These are phyloP conservation scores for Aurinia saxatilis DNA, from an alignment of 345 rosid species.

Conservation along the genomic window DNA sequence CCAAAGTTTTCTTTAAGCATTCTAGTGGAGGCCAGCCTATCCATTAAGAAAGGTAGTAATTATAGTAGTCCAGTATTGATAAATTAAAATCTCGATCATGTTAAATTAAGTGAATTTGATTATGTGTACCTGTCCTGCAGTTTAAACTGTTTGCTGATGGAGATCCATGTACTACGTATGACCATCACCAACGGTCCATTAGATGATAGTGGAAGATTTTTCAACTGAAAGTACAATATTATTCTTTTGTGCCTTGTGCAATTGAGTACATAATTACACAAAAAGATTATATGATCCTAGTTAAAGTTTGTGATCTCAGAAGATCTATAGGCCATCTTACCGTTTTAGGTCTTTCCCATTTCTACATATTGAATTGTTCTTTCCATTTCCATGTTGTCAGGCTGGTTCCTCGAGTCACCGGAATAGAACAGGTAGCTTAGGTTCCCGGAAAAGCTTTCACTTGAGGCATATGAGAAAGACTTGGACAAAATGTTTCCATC, in stretches of 20 bases:
- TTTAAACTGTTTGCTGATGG: slow-evolving; percentile 8
- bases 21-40: not conserved
- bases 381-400: not conserved
- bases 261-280: not conserved
- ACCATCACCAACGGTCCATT: not conserved
- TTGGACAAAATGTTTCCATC: slow-evolving; percentile 13
- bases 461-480: not conserved
- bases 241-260: not conserved
- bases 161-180: slow-evolving; percentile 3
- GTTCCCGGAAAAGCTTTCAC: not conserved
- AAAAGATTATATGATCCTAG: not conserved
- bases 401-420: slow-evolving; percentile 10
- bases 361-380: not conserved
- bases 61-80: not conserved
- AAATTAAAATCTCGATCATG: not conserved
- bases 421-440: not conserved
- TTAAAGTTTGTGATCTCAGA: slow-evolving; percentile 4
- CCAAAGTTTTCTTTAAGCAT: slow-evolving; percentile 46
- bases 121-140: slow-evolving; percentile 2
- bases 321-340: slow-evolving; percentile 5
- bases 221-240: not conserved
- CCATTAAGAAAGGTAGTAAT: slow-evolving; percentile 7
- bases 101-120: not conserved
- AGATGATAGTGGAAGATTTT: slow-evolving; percentile 6
- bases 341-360: slow-evolving; percentile 1